Evolutionary conservation across 768 basidiomycete genomes (phyloP).

Genomic region (Suillus cothurnatus): DNA sequence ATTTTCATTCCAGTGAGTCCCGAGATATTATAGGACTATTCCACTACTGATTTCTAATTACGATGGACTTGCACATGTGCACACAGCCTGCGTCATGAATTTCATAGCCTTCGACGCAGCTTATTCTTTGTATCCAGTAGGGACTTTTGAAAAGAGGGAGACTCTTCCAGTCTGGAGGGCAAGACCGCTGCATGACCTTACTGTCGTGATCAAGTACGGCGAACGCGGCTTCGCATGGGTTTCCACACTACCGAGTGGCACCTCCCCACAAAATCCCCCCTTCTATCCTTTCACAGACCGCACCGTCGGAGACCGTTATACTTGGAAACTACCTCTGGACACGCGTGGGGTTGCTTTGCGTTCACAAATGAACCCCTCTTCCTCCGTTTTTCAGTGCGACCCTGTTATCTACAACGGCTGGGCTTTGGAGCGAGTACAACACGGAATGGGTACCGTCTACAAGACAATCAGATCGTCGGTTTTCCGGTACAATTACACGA

Average conservation of each 20-base stretch:
- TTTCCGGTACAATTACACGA: conserved; percentile 13
- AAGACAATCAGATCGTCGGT: conserved; percentile 1
- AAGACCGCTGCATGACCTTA: conserved; percentile 8
- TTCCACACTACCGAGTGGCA: conserved; percentile 13
- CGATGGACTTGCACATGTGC: background rate
- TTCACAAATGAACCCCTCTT: conserved; percentile 6
- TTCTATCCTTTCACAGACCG: conserved; percentile 22
- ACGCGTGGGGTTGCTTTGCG: conserved; percentile 7
- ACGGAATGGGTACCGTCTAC: conserved; percentile 5
- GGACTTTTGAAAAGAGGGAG: conserved; percentile 36
- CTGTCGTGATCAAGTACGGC: conserved; percentile 33
- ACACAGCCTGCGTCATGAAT: conserved; percentile 45
- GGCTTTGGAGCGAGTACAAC: background rate
- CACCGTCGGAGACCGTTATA: conserved; percentile 29
- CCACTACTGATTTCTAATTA: background rate
- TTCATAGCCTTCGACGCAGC: conserved; percentile 40
- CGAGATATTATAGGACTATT: background rate
- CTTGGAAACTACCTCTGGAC: conserved; percentile 31
- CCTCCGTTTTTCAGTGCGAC: conserved; percentile 10
- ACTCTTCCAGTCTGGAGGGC: conserved; percentile 24
- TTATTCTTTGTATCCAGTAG: conserved; percentile 40
- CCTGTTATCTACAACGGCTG: conserved; percentile 15
- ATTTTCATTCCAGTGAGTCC: conserved; percentile 46
- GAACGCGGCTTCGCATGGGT: conserved; percentile 35
- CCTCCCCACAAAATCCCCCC: conserved; percentile 2